phyloP scores from a whole-genome alignment of 495 filamentous ascomycete genomes.

The Neurospora sp. region DNA sequence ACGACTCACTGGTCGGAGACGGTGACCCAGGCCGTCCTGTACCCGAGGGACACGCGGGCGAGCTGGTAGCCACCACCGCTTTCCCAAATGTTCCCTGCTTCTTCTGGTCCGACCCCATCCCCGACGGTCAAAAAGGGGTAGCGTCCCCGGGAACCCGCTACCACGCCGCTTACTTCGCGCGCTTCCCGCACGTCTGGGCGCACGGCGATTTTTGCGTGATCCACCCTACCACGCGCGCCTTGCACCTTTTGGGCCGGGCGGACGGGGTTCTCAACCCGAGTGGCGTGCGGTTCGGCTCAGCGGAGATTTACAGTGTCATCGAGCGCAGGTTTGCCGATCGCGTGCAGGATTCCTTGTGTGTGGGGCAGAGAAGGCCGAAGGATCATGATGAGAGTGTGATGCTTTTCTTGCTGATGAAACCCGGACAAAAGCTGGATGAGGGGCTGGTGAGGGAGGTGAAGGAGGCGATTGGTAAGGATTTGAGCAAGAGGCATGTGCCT shows the following conservation, averaged over 20 bases:
- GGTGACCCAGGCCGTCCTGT: slow-evolving; percentile 41
- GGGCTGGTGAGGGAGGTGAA: slow-evolving; percentile 52
- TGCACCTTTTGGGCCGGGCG: slow-evolving; percentile 68
- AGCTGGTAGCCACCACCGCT: slow-evolving; percentile 55
- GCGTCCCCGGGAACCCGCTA: slow-evolving; percentile 44
- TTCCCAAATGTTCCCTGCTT: slow-evolving; percentile 67
- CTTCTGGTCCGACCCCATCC: slow-evolving; percentile 54
- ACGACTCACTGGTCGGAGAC: slow-evolving; percentile 49
- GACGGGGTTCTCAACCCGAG: slow-evolving; percentile 86
- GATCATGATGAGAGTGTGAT: slow-evolving; percentile 68
- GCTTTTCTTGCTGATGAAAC: slow-evolving; percentile 64
- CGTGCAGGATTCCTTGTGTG: slow-evolving; percentile 59
- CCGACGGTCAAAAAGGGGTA: slow-evolving; percentile 15
- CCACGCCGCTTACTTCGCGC: slow-evolving; percentile 59
- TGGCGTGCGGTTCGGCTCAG: slow-evolving; percentile 78
- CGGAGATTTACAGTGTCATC: slow-evolving; percentile 69
- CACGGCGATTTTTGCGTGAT: slow-evolving; percentile 70
- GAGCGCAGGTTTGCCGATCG: slow-evolving; percentile 53
- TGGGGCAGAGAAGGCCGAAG: slow-evolving; percentile 58
- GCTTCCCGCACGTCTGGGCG: slow-evolving; percentile 67
- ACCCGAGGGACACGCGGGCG: slow-evolving; percentile 54
- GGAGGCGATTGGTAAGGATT: slow-evolving; percentile 48
- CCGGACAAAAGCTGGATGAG: slow-evolving; percentile 43
- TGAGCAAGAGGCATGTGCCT: slow-evolving; percentile 66
- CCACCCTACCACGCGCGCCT: slow-evolving; percentile 51